A percentile compares a stretch with the other conserved stretches of the same genome.
phyloP scores from a whole-genome alignment of 441 rosid species.

The Syzygium malaccense region DNA sequence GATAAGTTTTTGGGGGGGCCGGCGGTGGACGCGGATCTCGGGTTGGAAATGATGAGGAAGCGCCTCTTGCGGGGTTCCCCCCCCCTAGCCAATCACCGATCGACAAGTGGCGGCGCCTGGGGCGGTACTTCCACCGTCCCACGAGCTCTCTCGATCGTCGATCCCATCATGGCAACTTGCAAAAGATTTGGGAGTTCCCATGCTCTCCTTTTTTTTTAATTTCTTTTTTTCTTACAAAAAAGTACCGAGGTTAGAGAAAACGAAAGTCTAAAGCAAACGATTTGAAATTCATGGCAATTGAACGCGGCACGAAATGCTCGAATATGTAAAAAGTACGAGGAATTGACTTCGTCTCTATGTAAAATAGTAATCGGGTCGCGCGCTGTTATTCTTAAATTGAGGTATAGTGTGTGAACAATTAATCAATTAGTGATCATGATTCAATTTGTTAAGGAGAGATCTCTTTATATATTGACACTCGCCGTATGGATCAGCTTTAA shows the following conservation, averaged over 20 bases:
- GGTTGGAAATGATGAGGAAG: background rate
- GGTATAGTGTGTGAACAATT: background rate
- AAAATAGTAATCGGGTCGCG: no score
- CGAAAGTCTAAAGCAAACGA: background rate
- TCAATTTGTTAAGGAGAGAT: background rate
- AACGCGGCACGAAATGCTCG: background rate
- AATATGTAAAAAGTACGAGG: no score
- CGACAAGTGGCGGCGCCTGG: background rate
- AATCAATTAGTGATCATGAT: background rate
- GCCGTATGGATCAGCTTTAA: background rate
- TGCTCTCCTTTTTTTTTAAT: no score
- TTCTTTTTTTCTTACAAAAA: background rate
- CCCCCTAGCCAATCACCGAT: accelerated
- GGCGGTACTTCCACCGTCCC: background rate
- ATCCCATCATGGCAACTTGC: background rate
- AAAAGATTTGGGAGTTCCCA: background rate
- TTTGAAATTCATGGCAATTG: background rate
- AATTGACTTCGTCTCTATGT: no score
- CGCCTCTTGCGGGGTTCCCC: background rate
- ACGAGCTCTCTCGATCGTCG: background rate
- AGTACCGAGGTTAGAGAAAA: background rate
- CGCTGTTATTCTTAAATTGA: background rate
- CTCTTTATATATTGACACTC: background rate
- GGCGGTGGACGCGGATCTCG: background rate
- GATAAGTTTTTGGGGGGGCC: background rate